Evolutionary conservation across 306 rosid species (phyloP), one percentile per base, ranked within the genome.

Genomic region (Lagenaria siceraria): DNA sequence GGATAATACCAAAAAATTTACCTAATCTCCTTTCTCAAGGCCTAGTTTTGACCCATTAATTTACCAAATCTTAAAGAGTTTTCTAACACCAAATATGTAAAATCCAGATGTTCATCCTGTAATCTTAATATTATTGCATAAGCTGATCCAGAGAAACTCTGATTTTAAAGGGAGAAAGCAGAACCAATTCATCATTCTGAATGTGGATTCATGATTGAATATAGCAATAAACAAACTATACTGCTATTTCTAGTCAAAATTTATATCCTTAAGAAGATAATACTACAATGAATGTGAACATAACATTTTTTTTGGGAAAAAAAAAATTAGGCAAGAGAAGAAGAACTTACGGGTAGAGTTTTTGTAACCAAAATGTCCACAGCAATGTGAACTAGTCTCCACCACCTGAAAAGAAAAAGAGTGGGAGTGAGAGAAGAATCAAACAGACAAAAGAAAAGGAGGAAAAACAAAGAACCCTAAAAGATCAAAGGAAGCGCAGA

Each of bases 291-390:
- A 63, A 36, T 64, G 24, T 66, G 29, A 21, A 66, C 10, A 66
- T 0, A 36, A 19, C 25, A 19, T 33, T 1, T 51, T n/a, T 17
- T 51, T 17, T 12, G 2, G 12, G 51, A 18, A 64, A 2, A 19
- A 2, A 10, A 77, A 17, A 22, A 42, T 48, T 42, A 22, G 3
- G 42, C 48, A 84, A 49, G 74, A 65, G 42, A 46, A 9, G 48
- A 18, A 63, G 75, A 38, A n/a, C 97, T 83, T 86, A 92, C 97
- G 82, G 36, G 88, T 66, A 54, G 87, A 80, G 24, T 43, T 81
- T 15, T 58, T 71, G 83, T 54, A 87, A 77, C 90, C 97, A 46
- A 92, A 90, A 78, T 85, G 90, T 10, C 43, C 74, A 51, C 81
- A 40, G 83, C 88, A 90, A 78, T 82, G 88, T 4, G 86, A 76